Conservation (phyloP, 441 rosid genomes). For the Kokia cookei region DNA sequence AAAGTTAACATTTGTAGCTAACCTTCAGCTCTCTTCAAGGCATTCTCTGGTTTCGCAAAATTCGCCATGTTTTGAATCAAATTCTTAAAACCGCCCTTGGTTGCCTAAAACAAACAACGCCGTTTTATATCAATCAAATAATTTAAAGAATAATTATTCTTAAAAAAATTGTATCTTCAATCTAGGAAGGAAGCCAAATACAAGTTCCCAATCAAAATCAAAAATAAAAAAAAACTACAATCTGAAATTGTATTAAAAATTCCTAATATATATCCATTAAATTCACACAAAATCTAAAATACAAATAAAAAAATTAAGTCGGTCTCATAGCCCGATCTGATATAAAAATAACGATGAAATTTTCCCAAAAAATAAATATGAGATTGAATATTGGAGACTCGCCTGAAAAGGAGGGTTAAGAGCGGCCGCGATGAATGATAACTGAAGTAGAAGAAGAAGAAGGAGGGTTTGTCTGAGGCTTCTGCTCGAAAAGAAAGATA, state of each 20-base stretch:
- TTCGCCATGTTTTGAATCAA: constrained; percentile 50
- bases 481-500: not conserved
- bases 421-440: not conserved
- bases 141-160: not conserved
- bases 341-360: not conserved
- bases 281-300: not conserved
- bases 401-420: not conserved
- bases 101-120: not conserved
- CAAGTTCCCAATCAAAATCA: not conserved
- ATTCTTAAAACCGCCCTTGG: not conserved
- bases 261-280: not conserved
- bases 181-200: not conserved
- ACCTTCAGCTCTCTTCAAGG: constrained; percentile 98
- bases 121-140: not conserved
- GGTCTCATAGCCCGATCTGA: not conserved
- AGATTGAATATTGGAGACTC: not conserved
- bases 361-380: not conserved
- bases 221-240: not conserved
- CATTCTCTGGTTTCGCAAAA: constrained; percentile 90
- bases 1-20: not conserved
- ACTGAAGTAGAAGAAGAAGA: not conserved
- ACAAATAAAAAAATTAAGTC: not conserved
- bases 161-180: not conserved
- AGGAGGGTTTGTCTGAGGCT: not conserved
- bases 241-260: not conserved